Base-by-base conservation (phyloP, 345 rosid species). In the Linum trigynum region DNA sequence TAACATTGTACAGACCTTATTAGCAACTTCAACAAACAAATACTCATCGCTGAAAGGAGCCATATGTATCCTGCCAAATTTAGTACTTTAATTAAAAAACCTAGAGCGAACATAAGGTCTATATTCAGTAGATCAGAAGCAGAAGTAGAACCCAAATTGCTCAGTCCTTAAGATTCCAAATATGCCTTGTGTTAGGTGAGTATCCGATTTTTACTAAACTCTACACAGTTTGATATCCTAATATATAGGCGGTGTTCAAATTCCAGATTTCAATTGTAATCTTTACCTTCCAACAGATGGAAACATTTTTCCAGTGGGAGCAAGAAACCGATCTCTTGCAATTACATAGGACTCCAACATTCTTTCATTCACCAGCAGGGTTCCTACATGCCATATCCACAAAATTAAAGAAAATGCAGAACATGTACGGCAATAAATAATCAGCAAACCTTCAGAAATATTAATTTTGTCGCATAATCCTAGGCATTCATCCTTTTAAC, bases 21-120 rank as follows among this genome's bases (percentile, higher is more conserved):
- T 94, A 53, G 99, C 99, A 81, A 94, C 85, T 86, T 94, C 99
- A 79, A 84, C 74, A 76, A 80, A 94, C n/a, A 94, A 80, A 71
- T 85, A 94, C 68, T 94, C 99, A 79, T 94, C 99, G 4, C 92
- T 90, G 69, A 94, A 94, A 75, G 99, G 99, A 65, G 99, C 97
- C 97, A 90, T 87, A 72, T 94, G 97, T 72, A 94, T 86, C 96
- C 99, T 94, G 81, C 84, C 81, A 67, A 32, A 70, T 60, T n/a
- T 67, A 57, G 55, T 58, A 69, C 51, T 63, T 59, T 72, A 41
- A 38, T 38, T 65, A 58, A 66, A 58, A 60, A 63, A 63, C 65
- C 65, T 50, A 67, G 69, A 11, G 16, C 59, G 12, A 36, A 8
- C n/a, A 48, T 3, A 38, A 7, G 12, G 14, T 57, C n/a, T 39